These are phyloP conservation scores for Trichoderma arundinaceum DNA, from an alignment of 2,329 filamentous ascomycete genomes.

Conservation along the genomic window DNA sequence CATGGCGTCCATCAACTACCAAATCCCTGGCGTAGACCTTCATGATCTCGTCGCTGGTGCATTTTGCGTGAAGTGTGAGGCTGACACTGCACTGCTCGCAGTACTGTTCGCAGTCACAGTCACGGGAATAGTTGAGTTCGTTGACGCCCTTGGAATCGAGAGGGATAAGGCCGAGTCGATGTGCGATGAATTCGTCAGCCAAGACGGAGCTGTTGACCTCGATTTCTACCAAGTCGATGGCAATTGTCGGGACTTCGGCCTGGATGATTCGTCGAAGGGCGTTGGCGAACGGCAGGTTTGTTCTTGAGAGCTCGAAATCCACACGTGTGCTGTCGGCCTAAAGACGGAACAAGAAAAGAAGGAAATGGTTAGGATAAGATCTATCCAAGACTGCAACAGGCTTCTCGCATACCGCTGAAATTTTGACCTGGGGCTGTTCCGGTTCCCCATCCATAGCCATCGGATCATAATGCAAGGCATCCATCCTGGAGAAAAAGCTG, in stretches of 20 bases:
- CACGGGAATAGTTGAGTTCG: slow-evolving; percentile 82
- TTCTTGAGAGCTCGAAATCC: slow-evolving; percentile 88
- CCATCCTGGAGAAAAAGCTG: slow-evolving; percentile 41
- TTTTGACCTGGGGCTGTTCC: slow-evolving; percentile 63
- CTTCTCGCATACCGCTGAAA: slow-evolving; percentile 58
- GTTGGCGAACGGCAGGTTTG: slow-evolving; percentile 92
- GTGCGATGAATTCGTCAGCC: slow-evolving; percentile 93
- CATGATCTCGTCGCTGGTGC: slow-evolving; percentile 85
- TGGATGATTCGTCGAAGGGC: slow-evolving; percentile 88
- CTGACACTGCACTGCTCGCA: slow-evolving; percentile 91
- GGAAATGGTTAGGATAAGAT: not conserved
- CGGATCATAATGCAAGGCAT: slow-evolving; percentile 64
- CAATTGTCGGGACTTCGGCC: slow-evolving; percentile 91
- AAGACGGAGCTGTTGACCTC: slow-evolving; percentile 94
- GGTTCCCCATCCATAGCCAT: slow-evolving; percentile 65
- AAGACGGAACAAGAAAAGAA: slow-evolving; percentile 11
- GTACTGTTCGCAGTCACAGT: slow-evolving; percentile 96
- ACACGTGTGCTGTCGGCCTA: slow-evolving; percentile 82
- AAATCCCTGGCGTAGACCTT: slow-evolving; percentile 92
- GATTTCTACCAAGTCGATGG: slow-evolving; percentile 93
- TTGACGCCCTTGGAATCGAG: slow-evolving; percentile 84
- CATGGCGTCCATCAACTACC: slow-evolving; percentile 70
- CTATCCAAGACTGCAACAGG: not conserved
- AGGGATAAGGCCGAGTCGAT: slow-evolving; percentile 88
- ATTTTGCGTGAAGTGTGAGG: slow-evolving; percentile 83